Evolutionary conservation across 2,329 filamentous ascomycete species (phyloP).

Genomic region (Penicillium sp.): DNA sequence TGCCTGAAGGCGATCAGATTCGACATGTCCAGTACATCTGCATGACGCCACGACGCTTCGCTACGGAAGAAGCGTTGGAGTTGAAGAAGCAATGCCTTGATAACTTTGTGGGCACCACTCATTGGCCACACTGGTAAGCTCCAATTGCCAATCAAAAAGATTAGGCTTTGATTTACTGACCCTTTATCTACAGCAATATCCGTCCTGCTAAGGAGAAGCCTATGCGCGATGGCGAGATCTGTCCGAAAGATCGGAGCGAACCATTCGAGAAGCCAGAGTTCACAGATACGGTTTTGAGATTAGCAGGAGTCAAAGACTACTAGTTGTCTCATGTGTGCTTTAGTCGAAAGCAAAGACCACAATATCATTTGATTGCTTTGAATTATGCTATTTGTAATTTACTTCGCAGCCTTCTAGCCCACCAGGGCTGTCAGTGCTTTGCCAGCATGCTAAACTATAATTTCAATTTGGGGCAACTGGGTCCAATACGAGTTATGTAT

Average conservation of each 20-base stretch:
- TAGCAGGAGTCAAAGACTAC: slow-evolving; percentile 35
- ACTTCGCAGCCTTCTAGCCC: too few relatives aligned
- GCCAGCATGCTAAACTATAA: too few relatives aligned
- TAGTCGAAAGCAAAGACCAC: too few relatives aligned
- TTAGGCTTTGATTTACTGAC: background rate
- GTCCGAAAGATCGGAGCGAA: slow-evolving; percentile 39
- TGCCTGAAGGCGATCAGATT: slow-evolving; percentile 40
- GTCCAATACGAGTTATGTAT: background rate
- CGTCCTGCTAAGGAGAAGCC: slow-evolving; percentile 35
- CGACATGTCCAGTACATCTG: slow-evolving; percentile 42
- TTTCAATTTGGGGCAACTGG: too few relatives aligned
- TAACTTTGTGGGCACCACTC: slow-evolving; percentile 38
- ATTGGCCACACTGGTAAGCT: slow-evolving; percentile 38
- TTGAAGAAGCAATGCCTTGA: slow-evolving; percentile 39
- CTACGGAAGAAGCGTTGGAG: slow-evolving; percentile 34
- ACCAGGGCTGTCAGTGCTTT: too few relatives aligned
- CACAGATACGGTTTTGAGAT: slow-evolving; percentile 35
- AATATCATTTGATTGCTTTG: too few relatives aligned
- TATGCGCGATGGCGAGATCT: slow-evolving; percentile 39
- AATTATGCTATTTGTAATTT: too few relatives aligned
- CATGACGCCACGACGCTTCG: slow-evolving; percentile 41
- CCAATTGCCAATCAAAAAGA: background rate
- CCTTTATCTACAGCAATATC: slow-evolving; percentile 35
- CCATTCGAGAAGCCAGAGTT: slow-evolving; percentile 43
- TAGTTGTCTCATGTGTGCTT: background rate